These are phyloP conservation scores for Nitzschia palea DNA, from an alignment of 108 stramenopile species.

Conservation along the genomic window DNA sequence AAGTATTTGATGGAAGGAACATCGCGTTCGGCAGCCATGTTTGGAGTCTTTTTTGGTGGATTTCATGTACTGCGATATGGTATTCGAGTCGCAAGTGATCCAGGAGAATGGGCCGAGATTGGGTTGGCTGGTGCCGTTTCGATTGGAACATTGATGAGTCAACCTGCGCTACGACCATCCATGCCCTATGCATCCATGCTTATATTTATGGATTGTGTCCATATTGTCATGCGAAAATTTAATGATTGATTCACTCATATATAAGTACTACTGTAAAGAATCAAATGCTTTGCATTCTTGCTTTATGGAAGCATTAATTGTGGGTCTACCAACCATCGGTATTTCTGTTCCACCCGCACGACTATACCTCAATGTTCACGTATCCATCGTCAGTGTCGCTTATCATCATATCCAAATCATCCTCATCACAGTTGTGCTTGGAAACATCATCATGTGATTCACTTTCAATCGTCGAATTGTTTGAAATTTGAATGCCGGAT, in stretches of 20 bases:
- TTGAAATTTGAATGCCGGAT: too few species aligned
- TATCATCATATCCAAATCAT: too few species aligned
- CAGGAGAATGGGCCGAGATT: slow-evolving; percentile 72
- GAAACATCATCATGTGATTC: too few species aligned
- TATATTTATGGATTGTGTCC: slow-evolving; percentile 74
- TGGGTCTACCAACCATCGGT: too few species aligned
- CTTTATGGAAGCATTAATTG: too few species aligned
- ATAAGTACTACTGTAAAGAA: too few species aligned
- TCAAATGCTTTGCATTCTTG: too few species aligned
- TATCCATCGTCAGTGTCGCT: too few species aligned
- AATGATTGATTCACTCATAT: slow-evolving; percentile 10
- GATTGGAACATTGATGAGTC: slow-evolving; percentile 57
- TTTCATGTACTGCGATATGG: slow-evolving; percentile 74
- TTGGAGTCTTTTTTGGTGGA: slow-evolving; percentile 70
- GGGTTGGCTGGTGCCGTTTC: slow-evolving; percentile 48
- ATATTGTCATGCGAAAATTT: slow-evolving; percentile 66
- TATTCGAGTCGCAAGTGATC: slow-evolving; percentile 59
- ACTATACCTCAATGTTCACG: too few species aligned
- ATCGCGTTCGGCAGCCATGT: slow-evolving; percentile 63
- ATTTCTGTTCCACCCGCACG: too few species aligned
- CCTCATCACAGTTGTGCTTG: too few species aligned
- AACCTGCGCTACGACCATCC: slow-evolving; percentile 65
- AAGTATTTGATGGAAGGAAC: slow-evolving; percentile 73
- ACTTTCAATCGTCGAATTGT: too few species aligned
- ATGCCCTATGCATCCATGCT: slow-evolving; percentile 86